Evolutionary conservation across 352 stramenopile genomes (phyloP), one percentile per base, ranked within the genome.

Genomic region (Nothophytophthora sp.): DNA sequence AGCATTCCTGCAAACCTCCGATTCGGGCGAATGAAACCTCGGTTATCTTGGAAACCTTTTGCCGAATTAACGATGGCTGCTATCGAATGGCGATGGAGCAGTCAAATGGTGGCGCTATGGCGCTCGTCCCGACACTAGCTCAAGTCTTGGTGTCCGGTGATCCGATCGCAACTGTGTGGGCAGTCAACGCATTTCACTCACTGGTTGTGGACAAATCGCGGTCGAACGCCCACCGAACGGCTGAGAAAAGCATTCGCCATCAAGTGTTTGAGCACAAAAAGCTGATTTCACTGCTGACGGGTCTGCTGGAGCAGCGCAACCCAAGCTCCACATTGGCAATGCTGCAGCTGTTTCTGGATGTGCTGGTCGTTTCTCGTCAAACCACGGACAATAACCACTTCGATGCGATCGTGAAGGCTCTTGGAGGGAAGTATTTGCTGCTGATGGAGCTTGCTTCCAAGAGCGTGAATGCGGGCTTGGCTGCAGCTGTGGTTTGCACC

Each of bases 361-460:
- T 86, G 5, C 47, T 88, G 4, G 55, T 86, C 19, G 75, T 73
- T 43, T 76, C 78, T 29, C 78, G 81, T 0, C 28, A 76, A 11
- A 82, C 60, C 30, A 95, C 84, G 1, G 70, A 95, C 43, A 88
- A 86, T 44, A 87, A 63, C 38, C 80, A 95, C 29, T 95, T 92
- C 30, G 66, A 88, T 45, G 55, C 51, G 7, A 81, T 89, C n/a
- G 52, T 90, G 34, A 88, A 87, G 58, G 63, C 67, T 20, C 64
- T 95, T 4, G 73, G 70, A 24, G 59, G 55, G 13, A 84, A 81
- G 19, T 73, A 84, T 43, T 27, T 38, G 9, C 27, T 74, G 10
- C 57, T 95, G 3, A 49, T 91, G 20, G 67, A 76, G 7, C 46
- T 92, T 15, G 73, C 67, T 3, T 67, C 62, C 27, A 69, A 84